phyloP scores from a whole-genome alignment of 2,329 filamentous ascomycete species.

The Nigrospora sphaerica region DNA sequence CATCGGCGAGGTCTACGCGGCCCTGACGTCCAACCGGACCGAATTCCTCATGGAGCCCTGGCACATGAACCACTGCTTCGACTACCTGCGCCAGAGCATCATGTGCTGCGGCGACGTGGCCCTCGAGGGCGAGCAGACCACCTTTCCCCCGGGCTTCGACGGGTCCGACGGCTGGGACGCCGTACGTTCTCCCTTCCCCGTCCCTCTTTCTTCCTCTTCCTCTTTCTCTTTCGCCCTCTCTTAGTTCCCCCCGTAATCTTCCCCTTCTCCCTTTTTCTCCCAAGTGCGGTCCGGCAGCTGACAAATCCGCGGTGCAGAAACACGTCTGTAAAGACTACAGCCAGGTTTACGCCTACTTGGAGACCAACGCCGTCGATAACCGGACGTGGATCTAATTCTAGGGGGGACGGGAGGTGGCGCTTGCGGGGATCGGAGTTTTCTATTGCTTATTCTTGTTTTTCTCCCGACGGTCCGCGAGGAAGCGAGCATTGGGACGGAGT shows the following conservation, averaged over 20 bases:
- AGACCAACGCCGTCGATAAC: constrained; percentile 1
- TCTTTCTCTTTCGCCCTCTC: background rate
- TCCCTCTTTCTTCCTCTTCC: background rate
- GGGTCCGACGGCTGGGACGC: constrained; percentile 36
- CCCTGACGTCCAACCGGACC: constrained; percentile 18
- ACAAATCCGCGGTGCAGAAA: background rate
- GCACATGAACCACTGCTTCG: constrained; percentile 32
- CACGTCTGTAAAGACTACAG: constrained; percentile 1
- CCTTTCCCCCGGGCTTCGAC: constrained; percentile 25
- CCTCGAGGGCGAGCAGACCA: constrained; percentile 29
- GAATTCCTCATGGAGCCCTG: constrained; percentile 23
- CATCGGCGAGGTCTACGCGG: constrained; percentile 29
- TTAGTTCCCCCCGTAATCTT: too few relatives aligned
- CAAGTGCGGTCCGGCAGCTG: background rate
- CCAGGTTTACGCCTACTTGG: background rate
- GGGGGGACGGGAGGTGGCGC: too few relatives aligned
- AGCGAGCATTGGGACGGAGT: too few relatives aligned
- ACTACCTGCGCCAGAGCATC: constrained; percentile 14
- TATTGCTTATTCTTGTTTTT: too few relatives aligned
- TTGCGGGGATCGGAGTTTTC: background rate
- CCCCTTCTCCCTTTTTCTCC: too few relatives aligned
- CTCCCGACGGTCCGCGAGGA: too few relatives aligned
- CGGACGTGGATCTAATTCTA: background rate
- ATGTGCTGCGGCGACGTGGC: constrained; percentile 22
- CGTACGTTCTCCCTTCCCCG: background rate